Evolutionary conservation across 495 filamentous ascomycete species (phyloP), one percentile per base, ranked within the genome.

Genomic region (Tirmania nivea): DNA sequence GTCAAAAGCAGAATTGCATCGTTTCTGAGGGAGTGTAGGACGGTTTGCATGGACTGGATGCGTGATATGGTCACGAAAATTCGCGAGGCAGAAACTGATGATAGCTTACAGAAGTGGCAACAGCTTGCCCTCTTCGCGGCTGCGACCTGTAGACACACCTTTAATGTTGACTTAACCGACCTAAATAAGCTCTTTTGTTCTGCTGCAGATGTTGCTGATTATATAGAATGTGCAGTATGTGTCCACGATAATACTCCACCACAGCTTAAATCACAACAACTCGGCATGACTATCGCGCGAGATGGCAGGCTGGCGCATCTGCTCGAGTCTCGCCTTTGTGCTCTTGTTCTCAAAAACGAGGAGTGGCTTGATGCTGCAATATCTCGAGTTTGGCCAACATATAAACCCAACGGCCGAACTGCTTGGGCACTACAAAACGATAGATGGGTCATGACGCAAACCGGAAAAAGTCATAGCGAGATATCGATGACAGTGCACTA

Each of bases 191-290:
- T 57, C 20, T 8, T 59, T 8, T 60, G 67, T 3, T 47, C 50
- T 25, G 52, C 58, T 4, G 8, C 14, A 11, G 61, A 65, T 54
- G 51, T 69, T 16, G 65, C 71, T 8, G 62, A 68, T 8, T 62
- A 71, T 16, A 52, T 66, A 1, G 57, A 69, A 54, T 71, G 72
- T 53, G 62, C 65, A 10, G 64, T 67, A 25, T 58, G 63, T 0
- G 58, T 71, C 31, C 60, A 69, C 20, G 63, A 72, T 49, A 60
- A 60, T 34, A 49, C 49, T 8, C 51, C 56, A 10, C 21, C 48
- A 50, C 51, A 57, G 34, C 10, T 16, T 3, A 50, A 65, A 19
- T 19, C 57, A 48, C 51, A 17, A 2, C 19, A 17, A 34, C 39
- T 45, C 12, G 4, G 3, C 3, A 45, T 45, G 39, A 45, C 9